Base-by-base conservation (phyloP, 192 early-diverging fungal genomes). In the Funneliformis mosseae region DNA sequence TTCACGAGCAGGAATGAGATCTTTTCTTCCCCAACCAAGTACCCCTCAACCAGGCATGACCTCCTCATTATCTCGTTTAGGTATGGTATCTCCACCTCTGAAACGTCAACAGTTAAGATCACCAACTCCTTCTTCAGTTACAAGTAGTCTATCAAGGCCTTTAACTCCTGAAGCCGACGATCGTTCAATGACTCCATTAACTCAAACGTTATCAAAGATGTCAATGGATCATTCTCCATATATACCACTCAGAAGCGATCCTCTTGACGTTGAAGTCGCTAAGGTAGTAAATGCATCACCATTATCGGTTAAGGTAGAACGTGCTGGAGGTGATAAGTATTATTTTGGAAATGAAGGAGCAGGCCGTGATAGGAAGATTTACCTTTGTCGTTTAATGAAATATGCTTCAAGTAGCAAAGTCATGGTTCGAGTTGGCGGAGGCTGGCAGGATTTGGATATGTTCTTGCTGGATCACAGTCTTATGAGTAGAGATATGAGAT, bases 381-480 rank as follows among this genome's bases (percentile, higher is more conserved):
- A 85, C 70, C 78, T 83, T 16, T 90, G 82, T 82, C 83, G 76
- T 80, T 82, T 85, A 64, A 84, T 81, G 83, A 85, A 41, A 43
- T 87, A 81, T 77, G 76, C 79, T 77, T 62, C 66, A 28, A 73
- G 39, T 28, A 88, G 84, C 39, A 91, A 91, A 61, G 90, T 92
- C 1, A 61, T 89, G 45, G 88, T 90, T 48, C 84, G 89, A 39
- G 89, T 90, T 9, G 89, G 90, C 50, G 90, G 90, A 23, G 89
- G 90, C 38, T 91, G 88, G 87, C 88, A 91, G 27, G 90, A 90
- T 82, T 68, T 91, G 46, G 90, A 91, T 50, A 87, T 90, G 43
- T 91, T 91, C 76, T 85, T 91, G 77, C 60, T 91, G 16, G 89
- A 91, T 23, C 88, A 90, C 72, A 84, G 85, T 66, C 25, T 78